phyloP scores from a whole-genome alignment of 1,284 basidiomycete genomes.

The Heimioporus retisporus region DNA sequence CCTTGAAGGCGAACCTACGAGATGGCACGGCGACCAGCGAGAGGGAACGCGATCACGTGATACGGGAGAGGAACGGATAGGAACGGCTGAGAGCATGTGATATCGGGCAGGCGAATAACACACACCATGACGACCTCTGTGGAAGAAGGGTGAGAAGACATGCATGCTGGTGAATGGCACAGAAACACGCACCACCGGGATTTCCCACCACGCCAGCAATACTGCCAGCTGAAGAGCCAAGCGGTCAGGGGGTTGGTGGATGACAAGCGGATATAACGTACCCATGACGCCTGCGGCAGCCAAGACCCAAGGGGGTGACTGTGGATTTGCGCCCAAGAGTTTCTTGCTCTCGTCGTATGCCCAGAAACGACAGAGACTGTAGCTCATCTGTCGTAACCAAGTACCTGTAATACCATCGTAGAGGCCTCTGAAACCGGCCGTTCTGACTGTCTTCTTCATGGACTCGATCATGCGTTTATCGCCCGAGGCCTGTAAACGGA shows the following conservation, averaged over 20 bases:
- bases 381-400: conserved; percentile 94
- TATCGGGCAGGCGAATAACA: conserved; percentile 17
- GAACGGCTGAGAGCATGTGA: conserved; percentile 32
- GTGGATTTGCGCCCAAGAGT: conserved; percentile 65
- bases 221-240: conserved; percentile 73
- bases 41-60: conserved; percentile 31
- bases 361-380: conserved; percentile 94
- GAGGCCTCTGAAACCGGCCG: conserved; percentile 80
- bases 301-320: conserved; percentile 74
- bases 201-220: conserved; percentile 90
- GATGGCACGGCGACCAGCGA: neutral
- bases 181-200: conserved; percentile 72
- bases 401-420: conserved; percentile 93
- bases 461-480: conserved; percentile 90
- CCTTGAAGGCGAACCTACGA: conserved; percentile 76
- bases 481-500: conserved; percentile 86
- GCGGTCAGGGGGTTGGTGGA: conserved; percentile 41
- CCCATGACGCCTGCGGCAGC: conserved; percentile 86
- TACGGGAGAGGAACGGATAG: neutral
- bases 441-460: conserved; percentile 80
- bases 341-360: conserved; percentile 95
- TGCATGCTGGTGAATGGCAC: neutral
- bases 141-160: conserved; percentile 4
- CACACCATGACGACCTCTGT: conserved; percentile 85
- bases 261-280: conserved; percentile 46